These are phyloP conservation scores for Prunus yedoensis DNA, from an alignment of 331 rosid genomes.

Conservation along the genomic window DNA sequence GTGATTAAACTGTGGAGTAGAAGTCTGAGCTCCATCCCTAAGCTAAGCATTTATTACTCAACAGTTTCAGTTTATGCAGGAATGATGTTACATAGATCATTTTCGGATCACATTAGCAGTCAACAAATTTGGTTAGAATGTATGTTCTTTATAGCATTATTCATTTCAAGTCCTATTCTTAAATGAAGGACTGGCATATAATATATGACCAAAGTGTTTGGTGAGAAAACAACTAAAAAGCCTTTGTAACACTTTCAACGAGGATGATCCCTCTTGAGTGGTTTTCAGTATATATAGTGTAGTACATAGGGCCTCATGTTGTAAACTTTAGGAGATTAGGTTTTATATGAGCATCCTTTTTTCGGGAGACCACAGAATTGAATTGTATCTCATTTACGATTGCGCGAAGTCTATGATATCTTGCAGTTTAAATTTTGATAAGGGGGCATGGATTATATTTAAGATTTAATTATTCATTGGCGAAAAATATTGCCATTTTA, in stretches of 20 bases:
- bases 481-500: not conserved
- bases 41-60: not conserved
- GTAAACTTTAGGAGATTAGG: conserved; percentile 22
- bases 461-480: not conserved
- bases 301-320: not conserved
- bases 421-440: not conserved
- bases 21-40: not conserved
- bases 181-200: not conserved
- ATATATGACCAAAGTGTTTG: not conserved
- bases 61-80: not conserved
- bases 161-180: not conserved
- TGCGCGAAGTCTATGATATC: not conserved
- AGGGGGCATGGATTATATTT: not conserved
- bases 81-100: not conserved
- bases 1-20: not conserved
- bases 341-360: conserved; percentile 9
- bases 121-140: not conserved
- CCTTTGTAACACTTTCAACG: not conserved
- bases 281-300: conserved; percentile 10
- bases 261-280: conserved; percentile 10
- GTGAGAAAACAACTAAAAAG: not conserved
- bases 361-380: not conserved
- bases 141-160: not conserved
- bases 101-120: not conserved
- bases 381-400: not conserved